A percentile compares a stretch with the other conserved stretches of the same genome.
These are phyloP conservation scores for Exophiala sp. DNA, from an alignment of 2,329 filamentous ascomycete genomes.

Conservation along the genomic window DNA sequence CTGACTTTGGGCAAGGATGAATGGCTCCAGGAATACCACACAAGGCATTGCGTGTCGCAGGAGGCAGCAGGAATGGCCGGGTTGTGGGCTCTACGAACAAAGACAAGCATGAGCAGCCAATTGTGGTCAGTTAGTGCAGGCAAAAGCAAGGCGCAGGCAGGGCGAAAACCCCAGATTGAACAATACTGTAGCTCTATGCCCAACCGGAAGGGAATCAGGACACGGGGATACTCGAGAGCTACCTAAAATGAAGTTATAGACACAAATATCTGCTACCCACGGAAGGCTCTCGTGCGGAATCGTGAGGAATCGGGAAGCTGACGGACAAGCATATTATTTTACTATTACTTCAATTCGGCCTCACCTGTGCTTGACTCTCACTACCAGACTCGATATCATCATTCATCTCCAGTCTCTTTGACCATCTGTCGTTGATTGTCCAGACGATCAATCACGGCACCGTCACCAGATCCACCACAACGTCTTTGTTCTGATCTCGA, in stretches of 20 bases:
- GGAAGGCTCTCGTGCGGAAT: neutral
- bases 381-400: neutral
- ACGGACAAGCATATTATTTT: neutral
- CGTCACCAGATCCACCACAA: slow-evolving; percentile 3
- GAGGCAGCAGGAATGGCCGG: slow-evolving; percentile 2
- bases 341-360: neutral
- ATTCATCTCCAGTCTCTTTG: neutral
- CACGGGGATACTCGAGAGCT: too few species aligned
- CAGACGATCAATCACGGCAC: neutral
- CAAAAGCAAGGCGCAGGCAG: too few species aligned
- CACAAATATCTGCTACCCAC: neutral
- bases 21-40: slow-evolving; percentile 13
- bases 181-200: neutral
- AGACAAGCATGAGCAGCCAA: neutral
- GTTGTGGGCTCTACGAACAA: neutral
- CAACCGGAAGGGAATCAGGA: neutral
- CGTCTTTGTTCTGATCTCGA: slow-evolving; percentile 1
- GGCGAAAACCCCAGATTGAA: slow-evolving; percentile 9
- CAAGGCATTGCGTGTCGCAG: slow-evolving; percentile 16
- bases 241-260: too few species aligned
- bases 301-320: neutral
- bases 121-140: neutral
- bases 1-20: slow-evolving; percentile 12
- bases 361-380: neutral
- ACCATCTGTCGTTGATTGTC: neutral